phyloP scores from a whole-genome alignment of 108 stramenopile species.

The Cyclotella distinguenda region DNA sequence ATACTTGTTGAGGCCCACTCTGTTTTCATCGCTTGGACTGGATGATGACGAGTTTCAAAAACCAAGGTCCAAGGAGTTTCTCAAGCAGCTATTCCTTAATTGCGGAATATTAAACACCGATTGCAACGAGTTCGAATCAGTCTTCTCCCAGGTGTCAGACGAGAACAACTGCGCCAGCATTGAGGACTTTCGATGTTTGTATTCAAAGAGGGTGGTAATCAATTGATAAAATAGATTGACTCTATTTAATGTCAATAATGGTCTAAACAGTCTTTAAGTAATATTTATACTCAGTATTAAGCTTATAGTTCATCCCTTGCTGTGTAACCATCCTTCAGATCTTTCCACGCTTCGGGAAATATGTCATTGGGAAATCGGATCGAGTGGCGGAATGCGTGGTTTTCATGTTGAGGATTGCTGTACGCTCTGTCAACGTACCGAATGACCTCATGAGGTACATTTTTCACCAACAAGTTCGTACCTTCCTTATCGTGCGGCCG shows the following conservation, averaged over 20 bases:
- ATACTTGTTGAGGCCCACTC: conserved; percentile 46
- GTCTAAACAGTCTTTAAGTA: background rate
- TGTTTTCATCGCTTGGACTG: conserved; percentile 53
- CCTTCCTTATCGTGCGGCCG: conserved; percentile 14
- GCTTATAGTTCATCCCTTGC: conserved; percentile 30
- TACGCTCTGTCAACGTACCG: conserved; percentile 67
- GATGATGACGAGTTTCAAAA: conserved; percentile 60
- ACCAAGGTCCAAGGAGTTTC: conserved; percentile 32
- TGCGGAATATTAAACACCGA: conserved; percentile 3
- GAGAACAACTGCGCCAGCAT: conserved; percentile 18
- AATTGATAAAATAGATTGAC: background rate
- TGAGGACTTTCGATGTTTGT: background rate
- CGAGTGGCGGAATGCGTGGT: conserved; percentile 65
- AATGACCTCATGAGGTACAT: conserved; percentile 69
- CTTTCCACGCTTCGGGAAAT: conserved; percentile 68
- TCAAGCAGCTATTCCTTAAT: conserved; percentile 31
- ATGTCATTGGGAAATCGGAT: conserved; percentile 67
- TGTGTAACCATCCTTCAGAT: conserved; percentile 13
- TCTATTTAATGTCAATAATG: background rate
- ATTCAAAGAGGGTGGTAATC: too few relatives aligned
- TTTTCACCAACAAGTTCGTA: conserved; percentile 43
- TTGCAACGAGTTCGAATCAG: conserved; percentile 3
- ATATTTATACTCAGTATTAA: background rate
- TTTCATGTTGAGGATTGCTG: conserved; percentile 54
- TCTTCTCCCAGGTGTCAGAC: conserved; percentile 12